These are phyloP conservation scores for Asterophora lycoperdoides DNA, from an alignment of 768 basidiomycete species.

Conservation along the genomic window DNA sequence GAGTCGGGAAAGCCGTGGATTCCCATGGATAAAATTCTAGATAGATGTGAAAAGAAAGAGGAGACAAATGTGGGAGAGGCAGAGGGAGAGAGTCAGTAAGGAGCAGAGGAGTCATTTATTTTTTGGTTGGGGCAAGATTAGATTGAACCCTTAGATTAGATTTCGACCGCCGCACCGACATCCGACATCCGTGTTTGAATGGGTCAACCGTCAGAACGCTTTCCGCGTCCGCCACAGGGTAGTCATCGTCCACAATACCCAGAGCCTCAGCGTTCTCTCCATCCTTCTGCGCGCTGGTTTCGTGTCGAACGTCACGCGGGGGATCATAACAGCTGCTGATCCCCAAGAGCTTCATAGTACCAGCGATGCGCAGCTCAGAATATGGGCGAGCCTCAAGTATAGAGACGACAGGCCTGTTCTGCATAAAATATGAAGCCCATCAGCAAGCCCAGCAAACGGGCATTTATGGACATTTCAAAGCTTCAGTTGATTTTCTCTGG, in stretches of 20 bases:
- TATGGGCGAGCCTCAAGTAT: slow-evolving; percentile 96
- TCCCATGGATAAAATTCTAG: slow-evolving; percentile 38
- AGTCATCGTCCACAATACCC: slow-evolving; percentile 75
- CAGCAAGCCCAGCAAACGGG: slow-evolving; percentile 76
- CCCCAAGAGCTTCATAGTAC: slow-evolving; percentile 59
- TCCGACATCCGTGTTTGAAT: slow-evolving; percentile 83
- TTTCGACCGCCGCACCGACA: slow-evolving; percentile 19
- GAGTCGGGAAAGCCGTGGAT: slow-evolving; percentile 58
- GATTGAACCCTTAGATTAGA: slow-evolving; percentile 12
- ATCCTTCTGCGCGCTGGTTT: slow-evolving; percentile 92
- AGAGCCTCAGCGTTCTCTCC: slow-evolving; percentile 88
- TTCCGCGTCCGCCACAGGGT: slow-evolving; percentile 84
- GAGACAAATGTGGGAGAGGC: too few relatives aligned
- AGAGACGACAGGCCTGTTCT: slow-evolving; percentile 86
- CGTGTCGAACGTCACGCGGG: slow-evolving; percentile 77
- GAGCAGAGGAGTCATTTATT: slow-evolving; percentile 6
- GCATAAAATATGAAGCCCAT: slow-evolving; percentile 72
- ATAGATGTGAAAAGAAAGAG: background rate
- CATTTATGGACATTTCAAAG: slow-evolving; percentile 72
- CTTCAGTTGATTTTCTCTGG: slow-evolving; percentile 79
- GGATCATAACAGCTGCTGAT: slow-evolving; percentile 59
- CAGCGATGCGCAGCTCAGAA: slow-evolving; percentile 63
- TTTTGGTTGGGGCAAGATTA: slow-evolving; percentile 4
- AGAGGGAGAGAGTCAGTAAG: too few relatives aligned
- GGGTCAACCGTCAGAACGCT: too few relatives aligned